phyloP scores from a whole-genome alignment of 2,329 filamentous ascomycete genomes.

The Pseudophaeomoniella oleicola region DNA sequence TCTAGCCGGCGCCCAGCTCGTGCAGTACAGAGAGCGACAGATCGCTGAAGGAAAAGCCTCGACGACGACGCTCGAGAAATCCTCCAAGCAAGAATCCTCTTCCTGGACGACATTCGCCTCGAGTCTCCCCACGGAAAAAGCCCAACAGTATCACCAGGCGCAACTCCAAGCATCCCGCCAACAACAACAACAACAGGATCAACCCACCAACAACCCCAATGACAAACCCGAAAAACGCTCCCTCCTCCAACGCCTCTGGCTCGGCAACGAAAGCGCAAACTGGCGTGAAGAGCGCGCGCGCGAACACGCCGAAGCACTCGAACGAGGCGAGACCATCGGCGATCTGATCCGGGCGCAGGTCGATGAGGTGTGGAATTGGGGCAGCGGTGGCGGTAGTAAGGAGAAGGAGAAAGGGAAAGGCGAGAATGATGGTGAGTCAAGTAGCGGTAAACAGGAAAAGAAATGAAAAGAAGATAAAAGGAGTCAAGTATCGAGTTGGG shows the following conservation, averaged over 20 bases:
- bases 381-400: background rate
- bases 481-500: background rate
- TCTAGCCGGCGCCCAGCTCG: background rate
- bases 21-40: background rate
- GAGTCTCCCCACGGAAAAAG: background rate
- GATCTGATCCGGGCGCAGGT: conserved; percentile 1
- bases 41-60: background rate
- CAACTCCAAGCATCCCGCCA: background rate
- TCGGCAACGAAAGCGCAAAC: background rate
- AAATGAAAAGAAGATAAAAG: conserved; percentile 1
- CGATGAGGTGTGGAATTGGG: background rate
- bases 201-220: background rate
- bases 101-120: background rate
- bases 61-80: background rate
- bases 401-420: conserved; percentile 4
- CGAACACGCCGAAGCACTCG: background rate
- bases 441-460: conserved; percentile 1
- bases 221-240: background rate
- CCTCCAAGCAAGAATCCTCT: background rate
- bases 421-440: conserved; percentile 1
- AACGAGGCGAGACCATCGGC: background rate
- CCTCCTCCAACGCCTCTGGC: background rate
- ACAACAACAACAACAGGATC: background rate
- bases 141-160: background rate
- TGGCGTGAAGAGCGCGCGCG: background rate